Conservation (phyloP, 2,329 filamentous ascomycete species). For the Chaetomiaceae sp. region DNA sequence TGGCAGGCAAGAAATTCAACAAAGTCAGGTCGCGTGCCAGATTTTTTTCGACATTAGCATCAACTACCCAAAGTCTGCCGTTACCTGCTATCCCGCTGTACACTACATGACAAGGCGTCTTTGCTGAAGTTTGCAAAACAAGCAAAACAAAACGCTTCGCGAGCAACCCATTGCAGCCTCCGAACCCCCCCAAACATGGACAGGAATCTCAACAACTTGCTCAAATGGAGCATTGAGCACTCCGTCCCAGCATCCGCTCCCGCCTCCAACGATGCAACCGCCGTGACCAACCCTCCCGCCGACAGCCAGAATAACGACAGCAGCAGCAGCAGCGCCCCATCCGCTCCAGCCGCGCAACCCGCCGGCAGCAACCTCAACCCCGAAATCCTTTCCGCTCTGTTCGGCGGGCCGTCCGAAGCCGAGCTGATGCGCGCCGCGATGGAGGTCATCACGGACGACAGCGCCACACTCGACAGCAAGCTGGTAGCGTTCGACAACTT, state of each 20-base stretch:
- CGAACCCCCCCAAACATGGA: conserved; percentile 25
- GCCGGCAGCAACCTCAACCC: conserved; percentile 49
- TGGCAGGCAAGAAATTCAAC: conserved; percentile 13
- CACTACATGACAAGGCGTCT: background rate
- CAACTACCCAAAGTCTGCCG: background rate
- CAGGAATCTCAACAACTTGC: conserved; percentile 31
- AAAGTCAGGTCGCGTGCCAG: too few relatives aligned
- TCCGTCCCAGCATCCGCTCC: conserved; percentile 11
- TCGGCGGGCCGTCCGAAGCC: conserved; percentile 82
- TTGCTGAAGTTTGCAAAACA: background rate
- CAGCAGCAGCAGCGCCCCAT: conserved; percentile 2
- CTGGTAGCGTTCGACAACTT: conserved; percentile 89
- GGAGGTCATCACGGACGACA: conserved; percentile 60
- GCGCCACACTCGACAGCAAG: conserved; percentile 65
- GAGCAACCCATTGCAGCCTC: background rate
- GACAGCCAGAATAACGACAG: conserved; percentile 27
- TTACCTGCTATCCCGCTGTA: too few relatives aligned
- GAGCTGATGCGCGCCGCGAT: conserved; percentile 87
- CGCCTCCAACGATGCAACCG: conserved; percentile 25
- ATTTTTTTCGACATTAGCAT: background rate
- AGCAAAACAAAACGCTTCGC: background rate
- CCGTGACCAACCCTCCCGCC: background rate
- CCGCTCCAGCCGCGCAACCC: conserved; percentile 29
- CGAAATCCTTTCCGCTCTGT: conserved; percentile 64
- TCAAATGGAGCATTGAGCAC: conserved; percentile 35